phyloP scores from a whole-genome alignment of 2,329 filamentous ascomycete genomes.

The Stachybotrys chartarum region DNA sequence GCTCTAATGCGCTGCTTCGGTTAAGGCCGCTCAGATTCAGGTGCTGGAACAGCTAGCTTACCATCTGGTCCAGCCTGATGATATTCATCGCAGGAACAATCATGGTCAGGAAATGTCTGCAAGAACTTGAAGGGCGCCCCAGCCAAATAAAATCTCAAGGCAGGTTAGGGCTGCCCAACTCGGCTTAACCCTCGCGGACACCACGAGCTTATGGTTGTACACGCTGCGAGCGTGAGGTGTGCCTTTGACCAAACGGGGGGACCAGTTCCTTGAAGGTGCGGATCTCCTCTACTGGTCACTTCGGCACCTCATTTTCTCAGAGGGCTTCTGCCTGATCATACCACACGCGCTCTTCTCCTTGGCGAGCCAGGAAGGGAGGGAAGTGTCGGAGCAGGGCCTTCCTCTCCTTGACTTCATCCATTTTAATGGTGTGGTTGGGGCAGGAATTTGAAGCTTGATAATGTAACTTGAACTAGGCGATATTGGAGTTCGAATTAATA shows the following conservation, averaged over 20 bases:
- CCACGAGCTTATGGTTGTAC: background rate
- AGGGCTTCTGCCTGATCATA: background rate
- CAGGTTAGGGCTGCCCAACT: background rate
- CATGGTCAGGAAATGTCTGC: background rate
- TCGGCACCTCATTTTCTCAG: background rate
- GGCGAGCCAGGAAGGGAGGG: background rate
- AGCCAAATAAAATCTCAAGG: background rate
- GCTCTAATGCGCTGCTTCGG: background rate
- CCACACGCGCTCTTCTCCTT: background rate
- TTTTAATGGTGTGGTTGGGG: background rate
- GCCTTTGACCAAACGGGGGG: background rate
- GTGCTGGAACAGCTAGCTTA: background rate
- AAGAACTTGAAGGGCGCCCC: background rate
- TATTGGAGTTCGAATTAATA: too few species aligned
- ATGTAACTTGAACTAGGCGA: too few species aligned
- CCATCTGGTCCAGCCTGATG: background rate
- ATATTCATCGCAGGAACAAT: background rate
- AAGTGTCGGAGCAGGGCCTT: background rate
- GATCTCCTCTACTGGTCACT: background rate
- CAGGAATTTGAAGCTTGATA: too few species aligned
- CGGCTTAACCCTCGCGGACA: background rate
- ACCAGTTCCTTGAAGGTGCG: background rate
- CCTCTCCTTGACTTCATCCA: background rate
- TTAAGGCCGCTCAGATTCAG: background rate
- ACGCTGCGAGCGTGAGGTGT: background rate